Evolutionary conservation across 306 rosid species (phyloP), one percentile per base, ranked within the genome.

Genomic region (Fagus sylvatica): DNA sequence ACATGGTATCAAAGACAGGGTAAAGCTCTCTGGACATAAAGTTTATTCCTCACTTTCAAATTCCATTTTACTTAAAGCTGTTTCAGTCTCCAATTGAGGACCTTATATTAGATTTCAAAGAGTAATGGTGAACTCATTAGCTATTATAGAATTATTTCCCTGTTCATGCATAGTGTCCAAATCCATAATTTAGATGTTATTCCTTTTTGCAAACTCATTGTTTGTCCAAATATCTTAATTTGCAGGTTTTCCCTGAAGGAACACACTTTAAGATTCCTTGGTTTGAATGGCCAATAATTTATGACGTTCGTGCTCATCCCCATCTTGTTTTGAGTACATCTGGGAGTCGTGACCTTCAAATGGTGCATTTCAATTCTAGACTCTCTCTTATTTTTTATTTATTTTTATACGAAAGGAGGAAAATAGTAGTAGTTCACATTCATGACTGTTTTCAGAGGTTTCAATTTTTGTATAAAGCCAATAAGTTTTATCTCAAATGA

Each of bases 1-100:
- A 4, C 43, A 82, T 19, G 97, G 93, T 77, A 42, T 94, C 74
- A 92, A 94, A 84, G 95, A 90, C 67, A 85, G 90, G 98, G 97
- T 87, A 77, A 62, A 62, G 70, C 51, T 1, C 67, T 32, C 13
- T 2, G 11, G 37, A 60, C 2, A 32, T 11, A 15, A 10, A 33
- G n/a, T n/a, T 4, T 57, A 7, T n/a, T 57, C 36, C 9, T 19
- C 12, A 19, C 36, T 22, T 22, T 57, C 7, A 46, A 46, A 46
- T 3, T 1, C 15, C 51, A 37, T 37, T 37, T 37, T 37, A 46
- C 2, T 46, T 46, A n/a, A 46, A 46, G 51, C 15, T 46, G 15
- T 46, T 46, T 9, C 4, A 0, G 51, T 46, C 51, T 46, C 15
- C 51, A 11, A 46, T 46, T 46, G 51, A 46, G 8, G 51, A 46